Conservation (phyloP, 2,329 filamentous ascomycete genomes). For the Helminthosporium solani region DNA sequence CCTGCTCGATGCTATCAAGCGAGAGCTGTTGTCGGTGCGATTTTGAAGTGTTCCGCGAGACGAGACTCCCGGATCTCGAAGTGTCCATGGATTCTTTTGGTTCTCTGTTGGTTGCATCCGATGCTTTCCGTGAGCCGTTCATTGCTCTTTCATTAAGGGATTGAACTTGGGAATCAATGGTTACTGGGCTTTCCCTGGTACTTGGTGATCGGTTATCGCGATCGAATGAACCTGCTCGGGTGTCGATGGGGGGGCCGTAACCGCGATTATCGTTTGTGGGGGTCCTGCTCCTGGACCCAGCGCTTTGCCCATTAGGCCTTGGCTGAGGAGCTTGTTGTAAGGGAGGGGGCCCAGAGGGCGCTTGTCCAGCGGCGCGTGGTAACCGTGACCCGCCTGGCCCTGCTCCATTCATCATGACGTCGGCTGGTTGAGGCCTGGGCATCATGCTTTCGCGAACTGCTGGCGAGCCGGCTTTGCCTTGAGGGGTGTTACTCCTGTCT, state of each 20-base stretch:
- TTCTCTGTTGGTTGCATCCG: conserved; percentile 30
- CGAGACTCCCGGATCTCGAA: conserved; percentile 32
- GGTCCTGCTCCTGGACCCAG: conserved; percentile 48
- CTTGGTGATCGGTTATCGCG: conserved; percentile 51
- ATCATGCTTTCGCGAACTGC: conserved; percentile 49
- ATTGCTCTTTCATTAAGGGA: conserved; percentile 11
- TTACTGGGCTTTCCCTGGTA: conserved; percentile 41
- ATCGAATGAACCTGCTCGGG: conserved; percentile 48
- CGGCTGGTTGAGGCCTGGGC: conserved; percentile 29
- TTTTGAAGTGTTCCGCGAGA: conserved; percentile 39
- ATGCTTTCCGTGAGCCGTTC: conserved; percentile 26
- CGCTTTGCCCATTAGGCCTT: conserved; percentile 46
- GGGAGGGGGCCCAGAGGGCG: conserved; percentile 64
- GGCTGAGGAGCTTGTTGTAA: conserved; percentile 63
- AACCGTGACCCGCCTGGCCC: conserved; percentile 55
- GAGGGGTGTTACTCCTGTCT: conserved; percentile 46
- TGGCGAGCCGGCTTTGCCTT: conserved; percentile 34
- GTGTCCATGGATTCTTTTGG: conserved; percentile 42
- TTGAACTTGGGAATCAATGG: conserved; percentile 19
- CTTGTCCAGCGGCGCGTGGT: conserved; percentile 61
- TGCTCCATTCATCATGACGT: conserved; percentile 25
- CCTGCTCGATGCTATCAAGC: conserved; percentile 62
- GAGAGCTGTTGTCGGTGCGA: conserved; percentile 60
- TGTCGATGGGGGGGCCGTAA: conserved; percentile 46
- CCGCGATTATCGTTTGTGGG: conserved; percentile 52